These are phyloP conservation scores for Neurospora sp. DNA, from an alignment of 495 filamentous ascomycete species.

Conservation along the genomic window DNA sequence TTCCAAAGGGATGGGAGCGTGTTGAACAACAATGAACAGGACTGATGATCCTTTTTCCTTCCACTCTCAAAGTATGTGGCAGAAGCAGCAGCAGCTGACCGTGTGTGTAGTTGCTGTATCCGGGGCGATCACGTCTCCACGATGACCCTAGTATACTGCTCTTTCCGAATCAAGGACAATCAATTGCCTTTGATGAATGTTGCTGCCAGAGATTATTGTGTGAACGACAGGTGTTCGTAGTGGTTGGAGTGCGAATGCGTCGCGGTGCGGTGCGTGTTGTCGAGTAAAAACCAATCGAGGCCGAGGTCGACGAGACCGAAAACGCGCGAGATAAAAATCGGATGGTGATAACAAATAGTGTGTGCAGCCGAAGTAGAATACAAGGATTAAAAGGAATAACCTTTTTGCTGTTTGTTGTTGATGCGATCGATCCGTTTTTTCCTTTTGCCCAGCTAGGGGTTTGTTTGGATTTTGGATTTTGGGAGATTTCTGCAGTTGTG, in stretches of 20 bases:
- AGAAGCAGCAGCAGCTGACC: background rate
- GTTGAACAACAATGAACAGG: background rate
- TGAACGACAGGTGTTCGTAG: background rate
- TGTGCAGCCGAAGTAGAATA: conserved; percentile 16
- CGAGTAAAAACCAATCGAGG: conserved; percentile 1
- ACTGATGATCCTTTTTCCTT: background rate
- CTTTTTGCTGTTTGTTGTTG: conserved; percentile 8
- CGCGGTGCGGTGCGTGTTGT: background rate
- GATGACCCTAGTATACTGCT: background rate
- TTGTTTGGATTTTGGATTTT: conserved; percentile 4
- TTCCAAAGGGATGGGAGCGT: background rate
- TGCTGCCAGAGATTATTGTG: background rate
- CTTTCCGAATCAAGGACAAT: background rate
- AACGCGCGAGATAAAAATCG: conserved; percentile 6
- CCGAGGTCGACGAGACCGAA: conserved; percentile 11
- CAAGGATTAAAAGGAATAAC: conserved; percentile 26
- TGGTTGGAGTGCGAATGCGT: background rate
- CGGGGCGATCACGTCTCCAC: background rate
- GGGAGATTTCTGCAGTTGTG: conserved; percentile 8
- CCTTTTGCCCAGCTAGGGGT: background rate
- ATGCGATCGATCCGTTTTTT: conserved; percentile 9
- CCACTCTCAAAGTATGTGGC: background rate
- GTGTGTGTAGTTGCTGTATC: background rate
- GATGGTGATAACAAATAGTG: background rate
- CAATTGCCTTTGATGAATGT: background rate